phyloP scores from a whole-genome alignment of 2,329 filamentous ascomycete genomes.

The Claviceps pusilla region DNA sequence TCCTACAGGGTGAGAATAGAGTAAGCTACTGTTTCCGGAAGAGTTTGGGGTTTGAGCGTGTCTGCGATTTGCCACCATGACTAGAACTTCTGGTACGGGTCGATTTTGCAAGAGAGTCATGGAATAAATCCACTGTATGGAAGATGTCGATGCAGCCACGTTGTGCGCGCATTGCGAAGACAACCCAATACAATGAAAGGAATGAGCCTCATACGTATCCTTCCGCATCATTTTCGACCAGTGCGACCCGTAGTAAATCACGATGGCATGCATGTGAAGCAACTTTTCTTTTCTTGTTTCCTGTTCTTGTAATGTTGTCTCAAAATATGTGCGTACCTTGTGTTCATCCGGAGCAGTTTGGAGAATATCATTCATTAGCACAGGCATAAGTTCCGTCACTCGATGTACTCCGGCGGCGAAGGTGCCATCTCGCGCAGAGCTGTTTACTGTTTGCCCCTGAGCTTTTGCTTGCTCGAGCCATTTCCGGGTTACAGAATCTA shows the following conservation, averaged over 20 bases:
- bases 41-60: slow-evolving; percentile 8
- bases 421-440: slow-evolving; percentile 73
- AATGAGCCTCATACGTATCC: not conserved
- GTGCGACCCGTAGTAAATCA: not conserved
- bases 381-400: slow-evolving; percentile 87
- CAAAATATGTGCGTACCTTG: slow-evolving; percentile 60
- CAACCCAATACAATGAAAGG: not conserved
- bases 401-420: slow-evolving; percentile 90
- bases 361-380: slow-evolving; percentile 90
- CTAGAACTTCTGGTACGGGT: not conserved
- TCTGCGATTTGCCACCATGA: slow-evolving; percentile 12
- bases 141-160: not conserved
- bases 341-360: slow-evolving; percentile 79
- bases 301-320: not conserved
- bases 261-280: not conserved
- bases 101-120: not conserved
- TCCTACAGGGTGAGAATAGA: slow-evolving; percentile 48
- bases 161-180: not conserved
- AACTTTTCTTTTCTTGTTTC: not conserved
- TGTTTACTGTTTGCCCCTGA: slow-evolving; percentile 67
- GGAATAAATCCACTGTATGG: not conserved
- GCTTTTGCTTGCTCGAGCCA: slow-evolving; percentile 93
- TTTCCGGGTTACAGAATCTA: slow-evolving; percentile 98
- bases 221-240: not conserved
- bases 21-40: slow-evolving; percentile 23